Evolutionary conservation across 2,329 filamentous ascomycete genomes (phyloP).

Genomic region (Colletotrichum sp.): DNA sequence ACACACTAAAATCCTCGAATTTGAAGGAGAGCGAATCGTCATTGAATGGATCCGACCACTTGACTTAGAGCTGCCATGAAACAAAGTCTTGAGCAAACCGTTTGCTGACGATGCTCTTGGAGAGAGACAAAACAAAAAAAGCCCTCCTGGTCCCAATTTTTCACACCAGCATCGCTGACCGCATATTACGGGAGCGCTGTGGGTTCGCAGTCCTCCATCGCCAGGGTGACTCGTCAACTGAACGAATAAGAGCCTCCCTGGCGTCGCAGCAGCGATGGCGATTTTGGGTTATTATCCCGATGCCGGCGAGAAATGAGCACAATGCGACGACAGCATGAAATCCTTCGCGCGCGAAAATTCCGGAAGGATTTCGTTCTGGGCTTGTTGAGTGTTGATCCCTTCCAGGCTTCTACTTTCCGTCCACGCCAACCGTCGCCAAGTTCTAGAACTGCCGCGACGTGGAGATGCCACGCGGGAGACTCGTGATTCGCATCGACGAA

Average conservation of each 20-base stretch:
- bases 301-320: background rate
- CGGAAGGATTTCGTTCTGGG: background rate
- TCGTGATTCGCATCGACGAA: background rate
- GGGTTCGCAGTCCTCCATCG: background rate
- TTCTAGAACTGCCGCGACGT: background rate
- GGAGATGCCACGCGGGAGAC: background rate
- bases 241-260: background rate
- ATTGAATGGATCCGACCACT: background rate
- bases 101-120: background rate
- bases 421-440: background rate
- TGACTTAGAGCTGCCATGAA: background rate
- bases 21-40: background rate
- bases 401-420: background rate
- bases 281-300: background rate
- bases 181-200: background rate
- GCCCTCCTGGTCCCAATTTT: background rate
- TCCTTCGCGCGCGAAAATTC: background rate
- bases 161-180: background rate
- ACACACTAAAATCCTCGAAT: background rate
- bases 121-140: background rate
- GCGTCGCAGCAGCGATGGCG: background rate
- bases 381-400: background rate
- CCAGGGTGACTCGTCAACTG: background rate
- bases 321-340: background rate
- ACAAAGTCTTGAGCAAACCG: background rate